Base-by-base conservation (phyloP, 2,329 filamentous ascomycete species). In the Venturia carpophila region DNA sequence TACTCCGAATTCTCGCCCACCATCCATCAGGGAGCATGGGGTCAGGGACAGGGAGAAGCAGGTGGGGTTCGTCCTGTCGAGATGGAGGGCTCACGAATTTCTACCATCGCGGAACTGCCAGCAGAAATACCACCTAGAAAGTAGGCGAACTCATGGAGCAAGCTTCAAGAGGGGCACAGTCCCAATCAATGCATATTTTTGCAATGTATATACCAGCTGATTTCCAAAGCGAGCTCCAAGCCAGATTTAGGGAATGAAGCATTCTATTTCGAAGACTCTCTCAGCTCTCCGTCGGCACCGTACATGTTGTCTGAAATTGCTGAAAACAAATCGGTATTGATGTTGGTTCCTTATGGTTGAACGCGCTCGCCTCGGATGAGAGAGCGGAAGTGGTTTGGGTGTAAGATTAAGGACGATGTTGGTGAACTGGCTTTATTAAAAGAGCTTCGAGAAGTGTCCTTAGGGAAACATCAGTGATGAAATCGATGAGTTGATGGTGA, bases 31-130 rank as follows among this genome's bases (percentile, higher is more conserved):
- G 52, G 52, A 34, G 27, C 52, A 58, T 58, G 52, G 52, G 52
- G 52, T 10, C 52, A 19, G 27, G 49, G 24, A 27, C 30, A 37
- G 27, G 52, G 6, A 19, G 30, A 34, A 21, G 52, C 37, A 10
- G 30, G 52, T 10, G 30, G 52, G 5, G 9, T 58, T 37, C 52
- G 52, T 58, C 52, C 52, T 17, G 52, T 37, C 6, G 52, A 58
- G 52, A 58, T 58, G 52, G 52, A 58, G 19, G 52, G 52, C 52
- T 58, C 52, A 37, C 52, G 52, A 10, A 58, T 58, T n/a, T 37
- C 52, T 10, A 58, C 52, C 27, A 58, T 58, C 5, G 52, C 52
- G 17, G 52, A 58, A 11, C 37, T 58, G 27, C 52, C 52, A n/a
- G 52, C 52, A 6, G 3, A 6, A 37, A 58, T 27, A 13, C 52